phyloP scores from a whole-genome alignment of 306 rosid species.

The Quercus robur region DNA sequence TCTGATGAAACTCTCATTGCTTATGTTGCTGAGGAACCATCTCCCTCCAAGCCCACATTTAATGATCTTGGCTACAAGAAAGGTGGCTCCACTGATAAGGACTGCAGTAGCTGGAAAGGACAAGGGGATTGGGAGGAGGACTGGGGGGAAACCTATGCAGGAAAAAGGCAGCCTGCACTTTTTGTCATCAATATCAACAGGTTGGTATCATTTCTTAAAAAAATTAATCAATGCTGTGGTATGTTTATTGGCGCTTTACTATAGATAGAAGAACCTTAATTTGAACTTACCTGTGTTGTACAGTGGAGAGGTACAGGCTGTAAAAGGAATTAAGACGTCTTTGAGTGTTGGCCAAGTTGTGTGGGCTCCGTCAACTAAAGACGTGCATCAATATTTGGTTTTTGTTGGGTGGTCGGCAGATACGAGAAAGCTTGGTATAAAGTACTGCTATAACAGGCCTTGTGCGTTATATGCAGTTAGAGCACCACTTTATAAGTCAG shows the following conservation, averaged over 20 bases:
- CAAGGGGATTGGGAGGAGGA: constrained; percentile 82
- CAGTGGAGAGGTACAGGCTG: constrained; percentile 72
- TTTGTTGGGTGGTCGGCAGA: constrained; percentile 78
- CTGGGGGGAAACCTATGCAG: constrained; percentile 89
- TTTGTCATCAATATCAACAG: constrained; percentile 59
- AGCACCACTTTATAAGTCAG: constrained; percentile 39
- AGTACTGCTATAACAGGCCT: constrained; percentile 78
- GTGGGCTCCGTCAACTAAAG: constrained; percentile 63
- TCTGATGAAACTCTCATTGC: constrained; percentile 61
- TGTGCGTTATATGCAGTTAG: constrained; percentile 68
- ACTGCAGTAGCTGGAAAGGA: constrained; percentile 66
- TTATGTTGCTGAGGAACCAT: constrained; percentile 80
- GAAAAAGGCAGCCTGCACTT: constrained; percentile 78
- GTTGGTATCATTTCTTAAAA: constrained; percentile 25
- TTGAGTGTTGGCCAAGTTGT: constrained; percentile 89
- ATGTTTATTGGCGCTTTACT: constrained; percentile 10
- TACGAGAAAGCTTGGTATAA: constrained; percentile 82
- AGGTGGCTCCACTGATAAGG: constrained; percentile 44
- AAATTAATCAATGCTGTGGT: not conserved
- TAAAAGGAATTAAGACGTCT: constrained; percentile 60
- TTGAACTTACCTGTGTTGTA: constrained; percentile 10
- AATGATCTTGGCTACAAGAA: constrained; percentile 48
- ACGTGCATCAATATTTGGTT: constrained; percentile 55
- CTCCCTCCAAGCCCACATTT: constrained; percentile 68
- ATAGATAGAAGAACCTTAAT: constrained; percentile 1